Percentiles rank a stretch among this genome's conserved stretches.
Evolutionary conservation across 371 early-diverging fungal species (phyloP).

Genomic region (Zychaea mexicana): DNA sequence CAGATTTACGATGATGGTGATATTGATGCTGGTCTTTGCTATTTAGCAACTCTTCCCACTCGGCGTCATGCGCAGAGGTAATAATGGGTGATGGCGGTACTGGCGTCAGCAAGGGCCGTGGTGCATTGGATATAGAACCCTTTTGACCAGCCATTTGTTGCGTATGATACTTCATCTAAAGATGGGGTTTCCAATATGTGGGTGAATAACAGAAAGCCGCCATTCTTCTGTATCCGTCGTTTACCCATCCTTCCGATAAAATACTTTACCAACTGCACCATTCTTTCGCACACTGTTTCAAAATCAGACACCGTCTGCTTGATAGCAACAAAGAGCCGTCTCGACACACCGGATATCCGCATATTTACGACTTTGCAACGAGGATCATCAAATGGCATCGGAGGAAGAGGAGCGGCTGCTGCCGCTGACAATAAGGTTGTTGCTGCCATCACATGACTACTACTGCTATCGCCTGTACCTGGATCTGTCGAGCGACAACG

Average conservation of each 20-base stretch:
- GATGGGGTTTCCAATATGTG: too few relatives aligned
- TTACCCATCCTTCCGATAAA: neutral
- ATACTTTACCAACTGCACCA: slow-evolving; percentile 45
- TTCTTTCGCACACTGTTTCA: slow-evolving; percentile 39
- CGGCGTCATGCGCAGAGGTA: neutral
- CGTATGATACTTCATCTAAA: slow-evolving; percentile 12
- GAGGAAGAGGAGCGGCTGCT: neutral
- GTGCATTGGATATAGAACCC: neutral
- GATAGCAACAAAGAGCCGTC: slow-evolving; percentile 31
- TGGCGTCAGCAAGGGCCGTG: neutral
- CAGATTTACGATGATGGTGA: neutral
- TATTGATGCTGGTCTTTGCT: neutral
- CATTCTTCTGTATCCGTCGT: neutral
- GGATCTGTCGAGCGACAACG: slow-evolving; percentile 17
- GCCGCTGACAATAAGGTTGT: neutral
- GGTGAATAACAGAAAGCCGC: too few relatives aligned
- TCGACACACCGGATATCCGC: slow-evolving; percentile 37
- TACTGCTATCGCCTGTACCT: neutral
- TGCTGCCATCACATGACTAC: neutral
- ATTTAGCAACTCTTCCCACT: slow-evolving; percentile 10
- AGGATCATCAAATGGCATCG: slow-evolving; percentile 9
- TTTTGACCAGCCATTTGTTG: slow-evolving; percentile 7
- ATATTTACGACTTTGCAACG: slow-evolving; percentile 21
- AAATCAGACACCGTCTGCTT: slow-evolving; percentile 35
- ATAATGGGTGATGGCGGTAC: neutral